Percentiles rank a stretch among this genome's conserved stretches.
Evolutionary conservation across 2,329 filamentous ascomycete species (phyloP).

Genomic region (Zasmidium cellare): DNA sequence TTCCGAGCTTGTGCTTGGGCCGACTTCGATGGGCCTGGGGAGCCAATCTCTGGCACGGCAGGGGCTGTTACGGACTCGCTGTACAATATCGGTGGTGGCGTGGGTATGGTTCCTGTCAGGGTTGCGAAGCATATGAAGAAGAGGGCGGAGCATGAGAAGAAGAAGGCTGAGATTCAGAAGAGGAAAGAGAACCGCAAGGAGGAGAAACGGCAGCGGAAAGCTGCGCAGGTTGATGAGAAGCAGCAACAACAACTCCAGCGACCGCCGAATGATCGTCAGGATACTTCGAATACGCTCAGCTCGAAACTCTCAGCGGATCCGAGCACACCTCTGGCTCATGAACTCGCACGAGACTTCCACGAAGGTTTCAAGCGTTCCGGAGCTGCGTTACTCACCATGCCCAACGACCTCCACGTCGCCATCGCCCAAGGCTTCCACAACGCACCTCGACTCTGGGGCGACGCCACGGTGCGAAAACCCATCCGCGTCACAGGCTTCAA

Average conservation of each 20-base stretch:
- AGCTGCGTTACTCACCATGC: slow-evolving; percentile 72
- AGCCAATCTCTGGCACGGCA: slow-evolving; percentile 67
- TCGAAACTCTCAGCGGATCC: slow-evolving; percentile 32
- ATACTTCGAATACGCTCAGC: slow-evolving; percentile 27
- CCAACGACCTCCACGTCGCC: slow-evolving; percentile 81
- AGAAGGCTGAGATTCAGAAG: slow-evolving; percentile 41
- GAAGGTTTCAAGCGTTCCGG: slow-evolving; percentile 72
- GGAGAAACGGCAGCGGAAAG: slow-evolving; percentile 16
- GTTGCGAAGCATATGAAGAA: slow-evolving; percentile 60
- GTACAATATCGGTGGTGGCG: slow-evolving; percentile 60
- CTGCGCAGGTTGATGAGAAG: neutral
- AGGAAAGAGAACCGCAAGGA: slow-evolving; percentile 28
- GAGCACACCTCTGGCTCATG: slow-evolving; percentile 26
- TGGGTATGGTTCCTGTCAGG: slow-evolving; percentile 64
- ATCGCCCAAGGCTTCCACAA: slow-evolving; percentile 87
- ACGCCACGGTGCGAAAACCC: slow-evolving; percentile 72
- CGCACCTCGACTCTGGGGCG: slow-evolving; percentile 78
- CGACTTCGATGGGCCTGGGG: slow-evolving; percentile 73
- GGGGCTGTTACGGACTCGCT: slow-evolving; percentile 62
- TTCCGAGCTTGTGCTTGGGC: slow-evolving; percentile 68
- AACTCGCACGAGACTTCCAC: slow-evolving; percentile 60
- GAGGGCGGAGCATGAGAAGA: slow-evolving; percentile 53
- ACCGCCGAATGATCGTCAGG: slow-evolving; percentile 18
- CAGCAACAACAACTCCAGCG: slow-evolving; percentile 10
- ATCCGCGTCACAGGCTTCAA: slow-evolving; percentile 76